These are phyloP conservation scores for Diaporthe aspalathi DNA, from an alignment of 2,329 filamentous ascomycete genomes.

Conservation along the genomic window DNA sequence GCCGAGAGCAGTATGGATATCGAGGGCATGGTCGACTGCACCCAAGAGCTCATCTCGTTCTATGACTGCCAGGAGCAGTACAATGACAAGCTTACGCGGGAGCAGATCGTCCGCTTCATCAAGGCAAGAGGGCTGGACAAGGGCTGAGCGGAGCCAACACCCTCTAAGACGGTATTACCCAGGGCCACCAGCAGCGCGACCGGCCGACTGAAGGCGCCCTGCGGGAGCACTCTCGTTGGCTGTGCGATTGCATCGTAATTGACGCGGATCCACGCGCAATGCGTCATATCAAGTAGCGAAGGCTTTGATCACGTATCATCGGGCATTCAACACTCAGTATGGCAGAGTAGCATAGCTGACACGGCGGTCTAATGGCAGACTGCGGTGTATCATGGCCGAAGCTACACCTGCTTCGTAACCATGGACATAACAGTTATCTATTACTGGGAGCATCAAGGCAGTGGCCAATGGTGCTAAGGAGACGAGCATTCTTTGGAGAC, in stretches of 20 bases:
- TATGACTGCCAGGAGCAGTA: slow-evolving; percentile 78
- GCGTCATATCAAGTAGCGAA: not conserved
- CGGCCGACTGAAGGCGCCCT: not conserved
- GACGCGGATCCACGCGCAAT: not conserved
- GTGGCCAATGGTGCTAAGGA: not conserved
- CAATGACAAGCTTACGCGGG: slow-evolving; percentile 68
- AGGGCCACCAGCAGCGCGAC: not conserved
- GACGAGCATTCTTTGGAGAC: not conserved
- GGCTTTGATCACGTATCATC: not conserved
- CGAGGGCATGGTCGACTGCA: slow-evolving; percentile 86
- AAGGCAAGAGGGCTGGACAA: slow-evolving; percentile 69
- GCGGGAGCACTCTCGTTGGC: not conserved
- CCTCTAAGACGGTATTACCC: not conserved
- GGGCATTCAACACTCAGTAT: not conserved
- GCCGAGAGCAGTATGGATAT: slow-evolving; percentile 89
- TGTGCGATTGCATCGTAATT: not conserved
- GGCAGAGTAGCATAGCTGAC: not conserved
- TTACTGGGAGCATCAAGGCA: not conserved
- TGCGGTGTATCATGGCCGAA: not conserved
- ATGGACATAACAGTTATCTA: not conserved
- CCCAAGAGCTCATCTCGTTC: slow-evolving; percentile 90
- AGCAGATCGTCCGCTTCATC: slow-evolving; percentile 69
- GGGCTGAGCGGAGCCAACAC: slow-evolving; percentile 33
- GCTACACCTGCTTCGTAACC: not conserved
- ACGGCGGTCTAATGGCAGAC: not conserved